These are phyloP conservation scores for Solanum corneliomulleri DNA, from an alignment of 257 asterid genomes.

Conservation along the genomic window DNA sequence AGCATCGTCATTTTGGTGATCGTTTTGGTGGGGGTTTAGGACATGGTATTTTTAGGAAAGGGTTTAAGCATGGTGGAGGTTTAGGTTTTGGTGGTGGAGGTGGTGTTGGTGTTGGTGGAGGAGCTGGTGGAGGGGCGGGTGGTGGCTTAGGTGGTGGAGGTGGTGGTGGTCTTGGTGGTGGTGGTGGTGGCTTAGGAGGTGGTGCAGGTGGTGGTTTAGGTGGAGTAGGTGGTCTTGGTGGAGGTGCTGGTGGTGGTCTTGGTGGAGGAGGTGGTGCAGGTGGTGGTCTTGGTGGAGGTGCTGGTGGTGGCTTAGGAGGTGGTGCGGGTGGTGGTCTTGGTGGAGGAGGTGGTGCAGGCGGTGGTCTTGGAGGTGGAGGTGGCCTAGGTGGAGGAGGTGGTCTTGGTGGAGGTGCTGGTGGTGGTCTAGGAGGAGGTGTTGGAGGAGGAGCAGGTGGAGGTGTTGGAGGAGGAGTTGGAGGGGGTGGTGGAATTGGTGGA, in stretches of 20 bases:
- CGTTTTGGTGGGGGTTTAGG: constrained; percentile 7
- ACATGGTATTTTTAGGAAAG: background rate
- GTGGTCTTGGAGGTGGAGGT: constrained; percentile 8
- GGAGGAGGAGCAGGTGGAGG: background rate
- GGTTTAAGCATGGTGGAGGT: constrained; percentile 1
- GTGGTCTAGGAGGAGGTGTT: constrained; percentile 7
- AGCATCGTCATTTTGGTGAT: background rate
- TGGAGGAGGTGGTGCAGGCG: constrained; percentile 6
- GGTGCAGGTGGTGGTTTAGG: constrained; percentile 8
- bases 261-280: background rate
- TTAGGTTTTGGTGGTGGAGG: background rate
- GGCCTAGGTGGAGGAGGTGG: background rate
- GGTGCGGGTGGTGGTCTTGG: constrained; percentile 12
- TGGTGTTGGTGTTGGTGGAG: constrained; percentile 2
- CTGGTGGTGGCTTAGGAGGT: background rate
- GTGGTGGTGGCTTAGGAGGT: background rate
- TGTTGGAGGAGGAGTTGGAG: background rate
- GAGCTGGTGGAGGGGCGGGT: background rate
- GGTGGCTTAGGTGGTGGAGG: background rate
- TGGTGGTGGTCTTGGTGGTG: constrained; percentile 6
- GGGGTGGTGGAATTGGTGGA: constrained; percentile 3
- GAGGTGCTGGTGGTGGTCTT: constrained; percentile 1
- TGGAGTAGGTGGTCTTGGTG: constrained; percentile 8
- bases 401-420: constrained; percentile 2
- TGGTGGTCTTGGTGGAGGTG: background rate